phyloP scores from a whole-genome alignment of 345 rosid species.

The Viola odorata region DNA sequence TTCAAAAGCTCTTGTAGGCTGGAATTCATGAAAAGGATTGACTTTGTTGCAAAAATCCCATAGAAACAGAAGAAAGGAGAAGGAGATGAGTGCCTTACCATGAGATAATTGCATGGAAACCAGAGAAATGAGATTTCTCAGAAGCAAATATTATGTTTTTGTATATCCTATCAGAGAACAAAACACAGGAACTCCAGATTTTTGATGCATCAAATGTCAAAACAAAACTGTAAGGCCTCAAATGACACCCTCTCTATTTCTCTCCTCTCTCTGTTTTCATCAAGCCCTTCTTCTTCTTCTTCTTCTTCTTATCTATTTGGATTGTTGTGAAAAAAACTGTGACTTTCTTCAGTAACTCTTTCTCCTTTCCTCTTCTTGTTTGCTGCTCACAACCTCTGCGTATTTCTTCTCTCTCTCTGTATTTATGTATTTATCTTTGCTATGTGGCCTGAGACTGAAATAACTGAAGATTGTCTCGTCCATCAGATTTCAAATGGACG shows the following conservation, averaged over 20 bases:
- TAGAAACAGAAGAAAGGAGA: neutral
- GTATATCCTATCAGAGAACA: neutral
- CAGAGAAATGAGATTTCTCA: conserved; percentile 1
- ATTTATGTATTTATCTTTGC: conserved; percentile 4
- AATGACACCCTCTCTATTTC: neutral
- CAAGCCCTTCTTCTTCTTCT: neutral
- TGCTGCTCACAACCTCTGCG: neutral
- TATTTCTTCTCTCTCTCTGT: neutral
- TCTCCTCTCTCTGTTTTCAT: neutral
- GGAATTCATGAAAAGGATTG: neutral
- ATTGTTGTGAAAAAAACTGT: neutral
- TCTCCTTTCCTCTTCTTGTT: neutral
- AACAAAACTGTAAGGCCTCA: conserved; percentile 4
- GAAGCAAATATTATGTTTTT: neutral
- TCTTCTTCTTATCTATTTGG: neutral
- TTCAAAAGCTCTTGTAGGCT: neutral
- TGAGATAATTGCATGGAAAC: conserved; percentile 15
- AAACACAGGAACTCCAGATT: neutral
- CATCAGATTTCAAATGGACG: conserved; percentile 11
- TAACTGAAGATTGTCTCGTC: conserved; percentile 1
- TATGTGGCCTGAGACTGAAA: conserved; percentile 1
- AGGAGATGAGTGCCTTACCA: conserved; percentile 4
- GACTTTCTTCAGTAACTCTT: neutral
- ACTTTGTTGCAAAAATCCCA: neutral
- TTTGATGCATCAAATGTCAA: neutral